A percentile compares a stretch with the other conserved stretches of the same genome.
Evolutionary conservation across 192 early-diverging fungal species (phyloP).

Genomic region (Podila epicladia): DNA sequence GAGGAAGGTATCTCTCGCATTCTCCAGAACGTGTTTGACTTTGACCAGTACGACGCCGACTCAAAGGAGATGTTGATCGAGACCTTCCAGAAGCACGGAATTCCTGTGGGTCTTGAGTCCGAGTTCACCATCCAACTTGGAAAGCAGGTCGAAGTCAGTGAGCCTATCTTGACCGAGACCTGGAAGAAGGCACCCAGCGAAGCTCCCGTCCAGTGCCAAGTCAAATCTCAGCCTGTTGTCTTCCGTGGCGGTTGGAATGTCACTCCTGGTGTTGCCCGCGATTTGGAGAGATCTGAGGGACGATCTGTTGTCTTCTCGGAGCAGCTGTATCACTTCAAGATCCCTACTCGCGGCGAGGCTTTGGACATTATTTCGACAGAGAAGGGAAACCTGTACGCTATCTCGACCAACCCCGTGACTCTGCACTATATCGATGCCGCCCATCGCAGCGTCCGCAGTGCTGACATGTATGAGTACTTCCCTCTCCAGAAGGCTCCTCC

Average conservation of each 20-base stretch:
- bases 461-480: conserved; percentile 80
- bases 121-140: conserved; percentile 72
- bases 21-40: conserved; percentile 85
- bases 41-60: conserved; percentile 77
- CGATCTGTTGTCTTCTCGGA: conserved; percentile 72
- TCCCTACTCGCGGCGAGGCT: conserved; percentile 71
- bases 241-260: conserved; percentile 66
- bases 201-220: conserved; percentile 11
- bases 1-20: conserved; percentile 75
- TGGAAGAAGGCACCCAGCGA: conserved; percentile 57
- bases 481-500: conserved; percentile 66
- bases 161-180: conserved; percentile 61
- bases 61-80: conserved; percentile 76
- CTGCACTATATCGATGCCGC: conserved; percentile 60
- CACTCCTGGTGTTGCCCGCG: conserved; percentile 53
- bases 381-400: conserved; percentile 62
- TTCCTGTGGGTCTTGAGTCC: conserved; percentile 75
- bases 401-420: conserved; percentile 72
- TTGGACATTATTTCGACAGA: conserved; percentile 64
- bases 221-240: conserved; percentile 27
- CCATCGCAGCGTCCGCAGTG: conserved; percentile 58
- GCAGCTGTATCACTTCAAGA: conserved; percentile 71
- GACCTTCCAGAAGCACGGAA: conserved; percentile 77
- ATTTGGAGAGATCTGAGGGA: conserved; percentile 67
- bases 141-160: conserved; percentile 56